Percentiles rank a stretch among this genome's conserved stretches.
These are phyloP conservation scores for Mucor plumbeus DNA, from an alignment of 371 early-diverging fungal genomes.

Conservation along the genomic window DNA sequence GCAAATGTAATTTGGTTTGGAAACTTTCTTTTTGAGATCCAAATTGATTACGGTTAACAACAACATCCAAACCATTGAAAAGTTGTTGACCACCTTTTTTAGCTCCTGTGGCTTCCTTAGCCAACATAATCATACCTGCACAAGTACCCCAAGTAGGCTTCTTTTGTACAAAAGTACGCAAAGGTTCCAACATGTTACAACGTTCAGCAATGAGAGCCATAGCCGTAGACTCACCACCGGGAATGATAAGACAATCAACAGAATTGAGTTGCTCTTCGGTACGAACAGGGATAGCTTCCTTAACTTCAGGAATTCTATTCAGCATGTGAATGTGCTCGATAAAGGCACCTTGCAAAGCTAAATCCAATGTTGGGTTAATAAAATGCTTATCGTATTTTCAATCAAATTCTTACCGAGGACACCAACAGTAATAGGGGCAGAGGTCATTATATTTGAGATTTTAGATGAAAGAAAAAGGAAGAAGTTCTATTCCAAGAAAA, in stretches of 20 bases:
- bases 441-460: slow-evolving; percentile 4
- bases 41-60: slow-evolving; percentile 92
- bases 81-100: slow-evolving; percentile 87
- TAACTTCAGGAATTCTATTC: slow-evolving; percentile 61
- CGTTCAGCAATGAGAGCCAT: slow-evolving; percentile 92
- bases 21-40: slow-evolving; percentile 94
- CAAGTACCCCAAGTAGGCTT: slow-evolving; percentile 96
- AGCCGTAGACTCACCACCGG: slow-evolving; percentile 95
- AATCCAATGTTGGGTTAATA: neutral
- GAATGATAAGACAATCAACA: slow-evolving; percentile 91
- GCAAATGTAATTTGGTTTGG: slow-evolving; percentile 68
- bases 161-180: slow-evolving; percentile 73
- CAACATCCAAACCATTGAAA: slow-evolving; percentile 82
- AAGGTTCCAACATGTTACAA: slow-evolving; percentile 74
- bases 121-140: slow-evolving; percentile 94
- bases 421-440: slow-evolving; percentile 28
- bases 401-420: slow-evolving; percentile 30
- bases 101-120: slow-evolving; percentile 73
- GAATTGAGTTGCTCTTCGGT: slow-evolving; percentile 66
- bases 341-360: slow-evolving; percentile 95
- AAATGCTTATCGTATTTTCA: neutral
- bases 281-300: slow-evolving; percentile 69
- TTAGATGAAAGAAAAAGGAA: neutral
- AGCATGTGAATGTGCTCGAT: slow-evolving; percentile 88
- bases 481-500: neutral